Evolutionary conservation across 495 filamentous ascomycete genomes (phyloP), one percentile per base, ranked within the genome.

Genomic region (Neurospora tetraspora): DNA sequence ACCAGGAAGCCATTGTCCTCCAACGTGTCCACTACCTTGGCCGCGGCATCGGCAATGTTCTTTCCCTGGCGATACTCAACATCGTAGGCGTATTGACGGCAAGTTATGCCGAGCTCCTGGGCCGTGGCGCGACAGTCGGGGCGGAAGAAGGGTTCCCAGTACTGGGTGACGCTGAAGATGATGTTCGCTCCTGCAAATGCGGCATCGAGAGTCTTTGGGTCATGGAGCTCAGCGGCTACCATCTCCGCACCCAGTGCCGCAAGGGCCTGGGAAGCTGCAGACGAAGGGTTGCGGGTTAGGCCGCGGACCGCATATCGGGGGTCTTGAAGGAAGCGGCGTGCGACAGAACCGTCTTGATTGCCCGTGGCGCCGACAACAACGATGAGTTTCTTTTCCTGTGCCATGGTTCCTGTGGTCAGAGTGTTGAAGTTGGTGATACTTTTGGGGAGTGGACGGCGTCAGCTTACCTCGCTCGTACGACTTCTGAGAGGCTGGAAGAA

Each of bases 1-100:
- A 82, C 81, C 8, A 87, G 72, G 71, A 89, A 83, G 4, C 79
- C 80, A 16, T 81, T 81, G 14, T 83, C 79, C 39, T 86, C 82
- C 14, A 88, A 82, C 3, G 81, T 83, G 23, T 80, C 79, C 1
- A 83, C 78, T 0, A 73, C 77, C 4, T 72, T 77, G 12, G 87
- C 86, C 5, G 87, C 88, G 0, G 85, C 87, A 65, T 87, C 82
- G 8, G 83, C 84, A 11, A 87, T 83, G 71, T 87, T 89, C 73
- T 83, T 85, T 5, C 86, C 86, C 43, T 88, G 84, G n/a, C 73
- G 74, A 12, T 85, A 73, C 77, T 89, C 88, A 9, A 79, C 72
- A 6, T 87, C 82, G 69, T 83, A 86, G 9, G 83, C 86, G 39
- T 83, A 77, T 61, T 81, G 77, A 70, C 83, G 82, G 74, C 77